Evolutionary conservation across 225 moss, liverwort and hornwort species (phyloP), one percentile per base, ranked within the genome.

Genomic region (Rhytidiadelphus loreus): DNA sequence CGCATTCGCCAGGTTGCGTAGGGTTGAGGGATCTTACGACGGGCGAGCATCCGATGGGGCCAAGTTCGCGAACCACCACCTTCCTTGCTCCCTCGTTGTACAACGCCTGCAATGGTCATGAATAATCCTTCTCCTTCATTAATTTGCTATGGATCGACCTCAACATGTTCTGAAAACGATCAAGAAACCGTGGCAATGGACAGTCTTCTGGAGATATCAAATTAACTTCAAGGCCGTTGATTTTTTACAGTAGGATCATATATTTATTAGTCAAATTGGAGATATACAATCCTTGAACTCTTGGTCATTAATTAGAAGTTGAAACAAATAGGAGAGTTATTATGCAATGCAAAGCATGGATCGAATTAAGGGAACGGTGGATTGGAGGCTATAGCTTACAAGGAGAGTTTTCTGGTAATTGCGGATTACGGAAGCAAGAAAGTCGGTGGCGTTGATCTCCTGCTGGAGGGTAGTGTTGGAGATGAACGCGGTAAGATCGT

Each of bases 401-500:
- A 91, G 59, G 16, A 92, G 82, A 30, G 92, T 76, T 20, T 77
- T 37, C 56, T 88, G 43, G 85, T 87, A 90, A 43, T 70, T 77
- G 62, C 70, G 76, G 28, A 94, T 87, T 29, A 75, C 13, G 71
- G 85, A 63, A 62, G 88, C 74, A 18, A 92, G n/a, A 70, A 83
- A 92, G 79, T 88, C 82, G 59, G 88, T 86, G 52, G 88, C 90
- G 28, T 85, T 92, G 59, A 90, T 86, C 82, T 82, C 70, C 58
- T 85, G 65, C 57, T 91, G 91, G 29, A 89, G 87, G 29, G 35
- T 82, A 18, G 88, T 41, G 60, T 87, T 81, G 37, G n/a, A 28
- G 55, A 94, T 68, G 79, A 85, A 94, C 62, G 44, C 44, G 33
- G 32, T 73, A 20, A 92, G 39, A 71, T 94, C 90, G 74, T 94